Evolutionary conservation across 2,329 filamentous ascomycete genomes (phyloP).

Genomic region (Monosporascus ibericus): DNA sequence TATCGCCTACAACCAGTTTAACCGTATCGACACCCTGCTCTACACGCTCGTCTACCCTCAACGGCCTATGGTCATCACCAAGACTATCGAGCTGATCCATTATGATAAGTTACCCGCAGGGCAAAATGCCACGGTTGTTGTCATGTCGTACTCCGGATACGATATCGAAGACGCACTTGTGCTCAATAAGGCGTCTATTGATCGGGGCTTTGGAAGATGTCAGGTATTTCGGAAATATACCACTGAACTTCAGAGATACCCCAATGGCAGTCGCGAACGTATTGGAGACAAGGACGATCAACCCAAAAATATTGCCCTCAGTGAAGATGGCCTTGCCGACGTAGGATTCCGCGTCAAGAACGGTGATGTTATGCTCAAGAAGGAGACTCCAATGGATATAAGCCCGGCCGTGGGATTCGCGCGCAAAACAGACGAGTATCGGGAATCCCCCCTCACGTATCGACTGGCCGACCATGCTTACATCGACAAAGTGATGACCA

Average conservation of each 20-base stretch:
- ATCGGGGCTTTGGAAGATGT: constrained; percentile 91
- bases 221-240: constrained; percentile 97
- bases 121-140: constrained; percentile 93
- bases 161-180: constrained; percentile 99
- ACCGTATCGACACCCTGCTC: constrained; percentile 89
- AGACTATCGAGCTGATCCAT: constrained; percentile 92
- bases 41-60: constrained; percentile 98
- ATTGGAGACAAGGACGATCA: constrained; percentile 59
- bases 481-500: constrained; percentile 94
- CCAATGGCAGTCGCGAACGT: constrained; percentile 68
- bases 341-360: constrained; percentile 74
- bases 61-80: constrained; percentile 93
- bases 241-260: constrained; percentile 80
- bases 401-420: constrained; percentile 66
- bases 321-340: constrained; percentile 80
- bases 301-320: constrained; percentile 64
- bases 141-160: constrained; percentile 99
- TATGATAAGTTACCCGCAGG: constrained; percentile 97
- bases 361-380: constrained; percentile 86
- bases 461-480: constrained; percentile 79
- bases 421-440: constrained; percentile 55
- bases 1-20: constrained; percentile 97
- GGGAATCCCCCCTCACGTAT: constrained; percentile 69
- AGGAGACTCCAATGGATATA: constrained; percentile 76
- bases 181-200: constrained; percentile 90